Evolutionary conservation across 768 basidiomycete species (phyloP).

Genomic region (Austroboletus festivus): DNA sequence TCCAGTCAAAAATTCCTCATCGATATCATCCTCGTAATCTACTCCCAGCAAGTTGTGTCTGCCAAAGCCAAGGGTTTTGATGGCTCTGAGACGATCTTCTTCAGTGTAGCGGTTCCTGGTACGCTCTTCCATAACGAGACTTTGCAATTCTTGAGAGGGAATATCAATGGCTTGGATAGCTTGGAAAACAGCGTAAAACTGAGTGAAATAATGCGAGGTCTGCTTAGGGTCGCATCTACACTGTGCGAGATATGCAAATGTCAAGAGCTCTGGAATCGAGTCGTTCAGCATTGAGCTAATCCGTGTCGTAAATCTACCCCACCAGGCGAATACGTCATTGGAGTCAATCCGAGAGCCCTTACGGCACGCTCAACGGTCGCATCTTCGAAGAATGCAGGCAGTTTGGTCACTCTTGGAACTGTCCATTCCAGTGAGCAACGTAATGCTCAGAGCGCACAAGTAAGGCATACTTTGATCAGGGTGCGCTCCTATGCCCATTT

Average conservation of each 20-base stretch:
- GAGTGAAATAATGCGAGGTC: slow-evolving; percentile 63
- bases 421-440: slow-evolving; percentile 12
- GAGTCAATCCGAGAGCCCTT: slow-evolving; percentile 60
- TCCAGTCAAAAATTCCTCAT: slow-evolving; percentile 64
- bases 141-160: slow-evolving; percentile 47
- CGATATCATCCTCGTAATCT: slow-evolving; percentile 68
- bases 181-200: slow-evolving; percentile 50
- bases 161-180: slow-evolving; percentile 50
- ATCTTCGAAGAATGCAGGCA: slow-evolving; percentile 40
- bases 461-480: slow-evolving; percentile 63
- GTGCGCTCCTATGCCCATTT: slow-evolving; percentile 71
- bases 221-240: slow-evolving; percentile 73
- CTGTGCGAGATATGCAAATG: slow-evolving; percentile 79
- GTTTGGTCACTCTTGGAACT: slow-evolving; percentile 56
- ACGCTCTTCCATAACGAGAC: slow-evolving; percentile 58
- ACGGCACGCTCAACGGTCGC: slow-evolving; percentile 40
- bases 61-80: slow-evolving; percentile 63
- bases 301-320: slow-evolving; percentile 10
- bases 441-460: neutral
- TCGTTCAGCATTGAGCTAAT: slow-evolving; percentile 1
- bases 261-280: slow-evolving; percentile 53
- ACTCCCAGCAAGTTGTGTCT: slow-evolving; percentile 53
- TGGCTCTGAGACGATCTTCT: slow-evolving; percentile 51
- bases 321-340: slow-evolving; percentile 66
- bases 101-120: slow-evolving; percentile 61